Evolutionary conservation across 2,329 filamentous ascomycete species (phyloP), one percentile per base, ranked within the genome.

Genomic region (Colletotrichum plurivorum): DNA sequence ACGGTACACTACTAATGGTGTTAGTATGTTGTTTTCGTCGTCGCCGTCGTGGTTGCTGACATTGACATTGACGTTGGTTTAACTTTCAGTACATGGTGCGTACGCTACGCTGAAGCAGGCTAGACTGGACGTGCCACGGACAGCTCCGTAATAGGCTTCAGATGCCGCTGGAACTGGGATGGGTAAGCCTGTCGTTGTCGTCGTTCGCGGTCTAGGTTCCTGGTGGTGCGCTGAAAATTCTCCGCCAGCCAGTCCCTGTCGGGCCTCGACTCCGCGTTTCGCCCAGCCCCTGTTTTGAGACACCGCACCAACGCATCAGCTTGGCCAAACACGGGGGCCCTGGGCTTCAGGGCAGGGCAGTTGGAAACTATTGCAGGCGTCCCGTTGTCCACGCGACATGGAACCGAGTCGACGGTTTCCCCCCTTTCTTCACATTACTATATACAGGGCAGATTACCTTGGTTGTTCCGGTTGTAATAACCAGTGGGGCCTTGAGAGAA

Each of bases 251-350:
- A 53, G 2, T 22, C 57, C 63, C 53, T 53, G 63, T 63, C 41
- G 49, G 20, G 53, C 25, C 39, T 16, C 41, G 43, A 20, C 52
- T 56, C 57, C 53, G 43, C 49, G 54, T 65, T 60, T 69, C 65
- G 59, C 36, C 55, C 51, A 18, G 22, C 52, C 67, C 67, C 63
- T 67, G 67, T 52, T 62, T 63, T 69, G 68, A 71, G 68, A 71
- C 64, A 60, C 65, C 25, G 59, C 68, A 65, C 65, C 65, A 69
- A 55, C 65, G 65, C 66, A 45, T 59, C 68, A 70, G 16, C 53
- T 41, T 41, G 48, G 48, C 54, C 61, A 65, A 56, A 48, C 52
- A 62, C 22, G 20, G 46, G 27, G 61, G 41, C 39, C 10, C 46
- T 10, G 61, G 25, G 48, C 12, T 13, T 25, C 39, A 57, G 39